Conservation (phyloP, 2,329 filamentous ascomycete species). For the Aspergillus neoniger region DNA sequence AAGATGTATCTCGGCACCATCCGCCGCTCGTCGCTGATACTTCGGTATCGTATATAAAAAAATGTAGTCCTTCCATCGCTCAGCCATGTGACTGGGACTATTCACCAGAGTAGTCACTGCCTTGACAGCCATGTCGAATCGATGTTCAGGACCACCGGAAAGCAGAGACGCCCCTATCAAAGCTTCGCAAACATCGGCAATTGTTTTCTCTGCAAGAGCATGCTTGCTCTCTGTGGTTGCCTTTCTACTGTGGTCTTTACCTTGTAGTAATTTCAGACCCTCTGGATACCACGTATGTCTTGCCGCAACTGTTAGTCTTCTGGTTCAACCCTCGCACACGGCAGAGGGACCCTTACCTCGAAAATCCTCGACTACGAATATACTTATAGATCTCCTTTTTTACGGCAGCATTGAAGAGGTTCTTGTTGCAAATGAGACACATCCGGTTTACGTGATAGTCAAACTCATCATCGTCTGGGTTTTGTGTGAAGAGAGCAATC, state of each 20-base stretch:
- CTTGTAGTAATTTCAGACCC: constrained; percentile 69
- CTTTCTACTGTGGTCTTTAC: constrained; percentile 63
- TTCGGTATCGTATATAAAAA: constrained; percentile 66
- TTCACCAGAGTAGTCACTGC: constrained; percentile 64
- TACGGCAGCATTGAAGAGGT: constrained; percentile 76
- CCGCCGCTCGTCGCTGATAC: constrained; percentile 67
- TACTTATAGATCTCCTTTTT: constrained; percentile 68
- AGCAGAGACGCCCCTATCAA: constrained; percentile 83
- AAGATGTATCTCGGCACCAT: constrained; percentile 69
- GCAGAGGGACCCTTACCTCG: constrained; percentile 52
- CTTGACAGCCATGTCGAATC: constrained; percentile 63
- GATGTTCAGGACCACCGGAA: constrained; percentile 50
- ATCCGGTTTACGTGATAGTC: constrained; percentile 89
- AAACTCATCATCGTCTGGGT: constrained; percentile 78
- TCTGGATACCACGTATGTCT: constrained; percentile 86
- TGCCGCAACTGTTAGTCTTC: constrained; percentile 16
- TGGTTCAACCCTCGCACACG: background rate
- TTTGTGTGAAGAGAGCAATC: constrained; percentile 76
- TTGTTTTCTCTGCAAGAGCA: constrained; percentile 78
- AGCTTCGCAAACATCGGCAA: constrained; percentile 93
- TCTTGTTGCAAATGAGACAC: constrained; percentile 87
- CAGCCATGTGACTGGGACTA: constrained; percentile 68
- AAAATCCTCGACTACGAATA: constrained; percentile 81
- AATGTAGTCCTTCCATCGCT: constrained; percentile 72
- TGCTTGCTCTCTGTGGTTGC: constrained; percentile 55